Evolutionary conservation across 495 filamentous ascomycete genomes (phyloP), one percentile per base, ranked within the genome.

Genomic region (Lasiosphaeria hispida): DNA sequence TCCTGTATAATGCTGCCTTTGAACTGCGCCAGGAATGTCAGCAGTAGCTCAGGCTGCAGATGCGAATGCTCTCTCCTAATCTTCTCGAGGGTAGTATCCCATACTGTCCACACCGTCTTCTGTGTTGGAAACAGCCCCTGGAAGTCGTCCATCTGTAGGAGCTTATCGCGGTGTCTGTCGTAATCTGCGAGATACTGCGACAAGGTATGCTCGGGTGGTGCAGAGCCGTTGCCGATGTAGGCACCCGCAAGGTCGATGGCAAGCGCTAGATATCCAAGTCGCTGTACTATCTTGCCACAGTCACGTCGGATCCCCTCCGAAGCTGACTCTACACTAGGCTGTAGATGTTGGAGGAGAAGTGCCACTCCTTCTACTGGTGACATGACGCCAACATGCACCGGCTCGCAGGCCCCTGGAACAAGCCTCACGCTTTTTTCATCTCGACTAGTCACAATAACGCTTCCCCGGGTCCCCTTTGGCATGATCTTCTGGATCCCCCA

Each of bases 41-140:
- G 51, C 36, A 69, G 55, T 36, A 66, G 50, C 19, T 52, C 55
- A n/a, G 61, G 60, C 23, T 43, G 35, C 52, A 30, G 23, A 30
- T 30, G 23, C 5, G 44, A 7, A 55, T 69, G n/a, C 13, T 65
- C 60, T 43, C 55, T 57, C 18, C 30, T 36, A 10, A 66, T 69
- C 66, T 69, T 69, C 50, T 66, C 54, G 18, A 69, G 63, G 18
- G 63, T 66, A 1, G 63, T 64, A 51, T 69, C 61, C 66, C 58
- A 69, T 40, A 69, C 63, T 9, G 66, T 66, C 63, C 61, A 66
- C 33, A 69, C 66, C 34, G 63, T 69, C 63, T 66, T 69, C 36
- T 64, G 43, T 39, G 60, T 64, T 34, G 63, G 44, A 33, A 40
- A 50, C 53, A 69, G 48, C 33, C 61, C 63, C 41, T 41, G 50